Percentiles rank a stretch among this genome's conserved stretches.
Evolutionary conservation across 2,329 filamentous ascomycete genomes (phyloP).

Genomic region (Ceratocystis smalleyi): DNA sequence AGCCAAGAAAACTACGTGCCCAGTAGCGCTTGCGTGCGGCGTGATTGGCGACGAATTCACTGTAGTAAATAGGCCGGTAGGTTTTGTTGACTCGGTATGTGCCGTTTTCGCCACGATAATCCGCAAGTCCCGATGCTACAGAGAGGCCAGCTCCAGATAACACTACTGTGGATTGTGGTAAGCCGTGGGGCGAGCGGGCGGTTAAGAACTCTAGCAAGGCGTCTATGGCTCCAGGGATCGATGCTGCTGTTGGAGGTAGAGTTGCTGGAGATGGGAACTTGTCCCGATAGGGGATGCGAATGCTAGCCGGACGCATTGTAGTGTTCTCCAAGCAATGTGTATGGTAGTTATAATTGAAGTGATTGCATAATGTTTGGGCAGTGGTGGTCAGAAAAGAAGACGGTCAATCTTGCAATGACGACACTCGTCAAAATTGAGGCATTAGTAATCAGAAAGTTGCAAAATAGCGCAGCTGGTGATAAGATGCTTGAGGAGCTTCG

Average conservation of each 20-base stretch:
- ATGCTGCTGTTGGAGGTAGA: constrained; percentile 55
- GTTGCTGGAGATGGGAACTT: constrained; percentile 61
- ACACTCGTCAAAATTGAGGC: not conserved
- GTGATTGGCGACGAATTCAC: constrained; percentile 71
- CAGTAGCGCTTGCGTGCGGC: constrained; percentile 85
- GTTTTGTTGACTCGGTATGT: constrained; percentile 85
- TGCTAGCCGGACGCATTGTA: constrained; percentile 51
- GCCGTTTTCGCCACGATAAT: constrained; percentile 79
- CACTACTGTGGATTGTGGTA: constrained; percentile 31
- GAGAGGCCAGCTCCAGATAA: constrained; percentile 79
- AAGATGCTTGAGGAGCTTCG: not conserved
- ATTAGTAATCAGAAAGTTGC: constrained; percentile 8
- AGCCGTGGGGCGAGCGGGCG: constrained; percentile 36
- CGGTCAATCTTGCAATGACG: not conserved
- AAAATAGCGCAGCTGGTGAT: not conserved
- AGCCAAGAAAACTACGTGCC: constrained; percentile 87
- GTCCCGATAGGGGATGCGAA: constrained; percentile 84
- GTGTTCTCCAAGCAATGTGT: not conserved
- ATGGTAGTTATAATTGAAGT: not conserved
- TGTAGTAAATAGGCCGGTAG: constrained; percentile 83
- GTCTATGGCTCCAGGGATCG: constrained; percentile 55
- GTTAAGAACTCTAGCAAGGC: constrained; percentile 66
- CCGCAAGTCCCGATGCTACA: constrained; percentile 79
- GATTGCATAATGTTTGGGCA: not conserved
- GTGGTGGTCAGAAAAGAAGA: not conserved